Evolutionary conservation across 495 filamentous ascomycete species (phyloP).

Genomic region (Penicillium cataractarum): DNA sequence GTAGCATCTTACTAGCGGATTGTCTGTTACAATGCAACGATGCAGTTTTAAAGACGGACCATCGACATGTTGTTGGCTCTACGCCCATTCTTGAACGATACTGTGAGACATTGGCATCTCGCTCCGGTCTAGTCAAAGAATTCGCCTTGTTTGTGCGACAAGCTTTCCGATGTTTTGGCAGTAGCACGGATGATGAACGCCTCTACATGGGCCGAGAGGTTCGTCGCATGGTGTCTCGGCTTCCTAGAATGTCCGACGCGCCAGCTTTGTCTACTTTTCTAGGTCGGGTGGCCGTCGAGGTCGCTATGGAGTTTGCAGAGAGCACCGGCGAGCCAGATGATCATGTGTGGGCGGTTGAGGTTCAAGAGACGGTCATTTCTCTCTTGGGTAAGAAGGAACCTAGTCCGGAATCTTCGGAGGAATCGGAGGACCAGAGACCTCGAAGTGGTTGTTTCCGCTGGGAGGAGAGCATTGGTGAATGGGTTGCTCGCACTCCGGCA

Average conservation of each 20-base stretch:
- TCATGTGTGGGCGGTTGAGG: slow-evolving; percentile 51
- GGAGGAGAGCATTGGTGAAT: slow-evolving; percentile 60
- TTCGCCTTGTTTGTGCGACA: slow-evolving; percentile 40
- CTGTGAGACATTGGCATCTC: slow-evolving; percentile 28
- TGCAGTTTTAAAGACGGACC: slow-evolving; percentile 14
- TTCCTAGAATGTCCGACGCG: slow-evolving; percentile 30
- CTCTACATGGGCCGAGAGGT: slow-evolving; percentile 29
- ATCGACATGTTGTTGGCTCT: slow-evolving; percentile 5
- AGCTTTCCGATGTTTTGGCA: slow-evolving; percentile 42
- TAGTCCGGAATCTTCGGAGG: slow-evolving; percentile 18
- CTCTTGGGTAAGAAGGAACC: slow-evolving; percentile 18
- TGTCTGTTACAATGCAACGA: slow-evolving; percentile 41
- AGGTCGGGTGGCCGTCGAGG: slow-evolving; percentile 46
- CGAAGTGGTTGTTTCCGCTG: slow-evolving; percentile 45
- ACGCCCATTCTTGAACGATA: slow-evolving; percentile 21
- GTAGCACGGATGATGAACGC: slow-evolving; percentile 29
- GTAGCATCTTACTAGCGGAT: slow-evolving; percentile 41
- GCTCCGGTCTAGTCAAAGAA: slow-evolving; percentile 42
- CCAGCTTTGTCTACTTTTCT: slow-evolving; percentile 35
- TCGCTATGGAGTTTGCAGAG: slow-evolving; percentile 54
- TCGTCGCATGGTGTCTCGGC: slow-evolving; percentile 35
- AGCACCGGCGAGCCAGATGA: slow-evolving; percentile 49
- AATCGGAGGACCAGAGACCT: slow-evolving; percentile 18
- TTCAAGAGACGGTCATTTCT: slow-evolving; percentile 42
- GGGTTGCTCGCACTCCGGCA: slow-evolving; percentile 53